Percentiles rank a stretch among this genome's conserved stretches.
Conservation (phyloP, 2,329 filamentous ascomycete genomes). For the Penicillium paneum region DNA sequence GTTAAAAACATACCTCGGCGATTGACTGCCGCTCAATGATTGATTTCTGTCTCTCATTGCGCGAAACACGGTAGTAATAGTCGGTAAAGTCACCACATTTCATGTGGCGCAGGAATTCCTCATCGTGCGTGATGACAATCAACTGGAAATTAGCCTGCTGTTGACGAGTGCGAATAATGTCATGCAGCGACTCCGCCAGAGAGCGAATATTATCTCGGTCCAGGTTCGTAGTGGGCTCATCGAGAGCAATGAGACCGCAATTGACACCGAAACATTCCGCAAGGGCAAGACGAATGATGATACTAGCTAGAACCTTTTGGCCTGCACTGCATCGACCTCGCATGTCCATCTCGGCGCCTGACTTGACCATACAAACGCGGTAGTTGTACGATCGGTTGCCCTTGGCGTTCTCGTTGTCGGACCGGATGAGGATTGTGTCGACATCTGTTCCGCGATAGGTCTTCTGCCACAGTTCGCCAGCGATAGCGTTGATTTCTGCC, state of each 20-base stretch:
- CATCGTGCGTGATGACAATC: conserved; percentile 98
- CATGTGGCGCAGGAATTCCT: conserved; percentile 92
- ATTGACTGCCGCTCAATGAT: conserved; percentile 68
- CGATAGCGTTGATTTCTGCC: conserved; percentile 94
- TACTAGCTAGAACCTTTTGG: conserved; percentile 92
- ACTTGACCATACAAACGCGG: conserved; percentile 95
- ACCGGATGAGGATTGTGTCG: conserved; percentile 91
- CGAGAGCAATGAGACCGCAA: conserved; percentile 92
- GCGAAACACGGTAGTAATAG: conserved; percentile 80
- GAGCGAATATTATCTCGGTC: conserved; percentile 92
- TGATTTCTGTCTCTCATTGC: conserved; percentile 82
- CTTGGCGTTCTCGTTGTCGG: conserved; percentile 73
- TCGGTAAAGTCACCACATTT: conserved; percentile 90
- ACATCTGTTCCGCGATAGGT: conserved; percentile 98
- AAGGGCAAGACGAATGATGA: conserved; percentile 93
- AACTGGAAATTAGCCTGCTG: conserved; percentile 94
- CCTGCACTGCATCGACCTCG: conserved; percentile 93
- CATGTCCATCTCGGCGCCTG: conserved; percentile 99
- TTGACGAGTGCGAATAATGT: conserved; percentile 79
- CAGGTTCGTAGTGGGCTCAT: conserved; percentile 96
- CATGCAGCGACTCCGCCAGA: conserved; percentile 76
- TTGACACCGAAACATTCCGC: conserved; percentile 96
- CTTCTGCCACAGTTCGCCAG: conserved; percentile 92
- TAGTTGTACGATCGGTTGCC: conserved; percentile 91
- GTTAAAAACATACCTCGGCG: conserved; percentile 42